Evolutionary conservation across 2,329 filamentous ascomycete genomes (phyloP), one percentile per base, ranked within the genome.

Genomic region (Phyllosticta paracitricarpa): DNA sequence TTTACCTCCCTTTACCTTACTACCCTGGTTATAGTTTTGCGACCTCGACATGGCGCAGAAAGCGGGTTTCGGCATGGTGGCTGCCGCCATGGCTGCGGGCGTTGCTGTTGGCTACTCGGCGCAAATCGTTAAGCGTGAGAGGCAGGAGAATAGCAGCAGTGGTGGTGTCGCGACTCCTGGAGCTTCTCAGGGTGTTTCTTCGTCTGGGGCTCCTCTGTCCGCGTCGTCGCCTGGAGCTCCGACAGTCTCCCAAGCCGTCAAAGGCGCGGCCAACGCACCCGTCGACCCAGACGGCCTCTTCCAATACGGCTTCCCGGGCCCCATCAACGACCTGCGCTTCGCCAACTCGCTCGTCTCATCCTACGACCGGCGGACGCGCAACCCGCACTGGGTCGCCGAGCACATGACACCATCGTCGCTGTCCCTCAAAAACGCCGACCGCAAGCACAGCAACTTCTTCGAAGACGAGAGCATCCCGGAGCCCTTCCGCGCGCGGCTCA

Each of bases 331-430:
- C 76, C 81, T 96, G 53, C 87, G 91, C 61, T 82, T 82, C 61
- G 87, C 91, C 48, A 79, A 84, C 26, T 89, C 90, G 35, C 83
- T 97, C 59, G 83, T 92, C 66, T 96, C 92, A 33, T 87, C 89
- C 68, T 99, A 88, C 82, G 93, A 99, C 77, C 90, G 94, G 28
- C 87, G 90, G 64, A 88, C 86, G 53, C 86, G 92, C 71, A 99
- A 99, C 77, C 94, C 94, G 30, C 83, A 89, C 73, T 99, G 93
- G 93, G 94, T 79, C 22, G 77, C 88, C 65, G 94, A 99, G 79
- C 94, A 99, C 80, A 97, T 99, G 75, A 99, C 94, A 0, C 86
- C 91, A 1, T 84, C 85, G 40, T 97, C 93, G 0, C 83, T 99
- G 14, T 81, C 87, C 3, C 73, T 80, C 58, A 85, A 85, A 65